Base-by-base conservation (phyloP, 805 yeast species). In the Myxozyma kluyveri region DNA sequence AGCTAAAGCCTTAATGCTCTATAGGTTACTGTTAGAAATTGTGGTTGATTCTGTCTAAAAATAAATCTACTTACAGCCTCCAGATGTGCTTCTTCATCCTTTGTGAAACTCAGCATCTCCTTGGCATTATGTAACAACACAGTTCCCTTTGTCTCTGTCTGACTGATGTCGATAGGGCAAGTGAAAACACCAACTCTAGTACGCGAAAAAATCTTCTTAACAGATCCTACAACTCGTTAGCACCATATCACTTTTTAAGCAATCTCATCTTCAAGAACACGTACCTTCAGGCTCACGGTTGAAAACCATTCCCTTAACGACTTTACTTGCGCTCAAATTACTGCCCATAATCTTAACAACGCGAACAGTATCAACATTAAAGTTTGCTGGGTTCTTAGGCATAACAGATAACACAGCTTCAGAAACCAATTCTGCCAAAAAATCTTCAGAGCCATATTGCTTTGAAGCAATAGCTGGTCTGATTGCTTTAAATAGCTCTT, bases 121-220 rank as follows among this genome's bases (percentile, higher is more conserved):
- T 91, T 79, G 10, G 99, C 99, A 65, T 88, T 90, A 73, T 93
- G 96, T 61, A 93, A 78, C 64, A 93, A 75, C 44, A 93, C 99
- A 14, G 99, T 93, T 45, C 99, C 98, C 73, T 91, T 91, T 21
- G 98, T 91, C 73, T 93, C 99, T n/a, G 99, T 90, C 55, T 89
- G 84, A 12, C 96, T 84, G 55, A 88, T 88, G 71, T 93, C 99
- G 49, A 93, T 81, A 24, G 98, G 97, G 69, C 96, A 84, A 6
- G 96, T 88, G 74, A 77, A 93, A 2, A 89, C 90, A 7, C 87
- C 99, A 42, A 93, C 98, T 68, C 88, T 89, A 17, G 95, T 81
- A 62, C 77, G 81, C 42, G 69, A 64, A 7, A 63, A 67, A 51
- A 85, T 73, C 56, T 82, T 78, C 67, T 88, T 88, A 45, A 90